Evolutionary conservation across 2,329 filamentous ascomycete species (phyloP), one percentile per base, ranked within the genome.

Genomic region (Fusarium sp.): DNA sequence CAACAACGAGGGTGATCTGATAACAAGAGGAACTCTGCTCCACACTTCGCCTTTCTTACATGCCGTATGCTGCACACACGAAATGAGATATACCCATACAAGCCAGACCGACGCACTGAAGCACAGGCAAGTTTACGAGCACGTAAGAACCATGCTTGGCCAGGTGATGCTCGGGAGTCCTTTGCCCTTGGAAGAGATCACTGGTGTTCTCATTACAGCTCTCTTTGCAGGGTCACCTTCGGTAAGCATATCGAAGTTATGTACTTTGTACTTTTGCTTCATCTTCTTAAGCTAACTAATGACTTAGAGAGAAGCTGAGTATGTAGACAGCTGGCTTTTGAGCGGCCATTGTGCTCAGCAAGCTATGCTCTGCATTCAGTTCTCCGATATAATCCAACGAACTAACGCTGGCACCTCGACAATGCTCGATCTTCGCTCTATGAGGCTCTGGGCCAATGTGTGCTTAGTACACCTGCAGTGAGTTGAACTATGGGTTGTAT

Each of bases 251-350:
- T 20, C 17, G 3, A 15, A 24, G 15, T 31, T 48, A 8, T 39
- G n/a, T 9, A 34, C 13, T 34, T 50, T 40, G 3, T 11, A 26
- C 28, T 24, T 31, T 15, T 22, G 14, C 18, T 20, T 11, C 13
- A 2, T 15, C 2, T 13, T 5, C 13, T 3, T 7, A 8, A 18
- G 14, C 60, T 65, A 33, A 65, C 17, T 26, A 6, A 4, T 13
- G 14, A 10, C 7, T 18, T 14, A 75, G 64, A 63, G 54, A 13
- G 70, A 71, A 10, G 65, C 72, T 2, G 81, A 82, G 45, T 82
- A 82, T 44, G 76, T 82, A 22, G 81, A 82, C 45, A 82, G 81
- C 49, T 82, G 80, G 81, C 68, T 82, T 13, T 64, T 82, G 42
- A 81, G 78, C 4, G 80, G 81, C 1, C 81, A 81, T 46, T 82